Evolutionary conservation across 2,329 filamentous ascomycete species (phyloP), one percentile per base, ranked within the genome.

Genomic region (Sporothrix humicola): DNA sequence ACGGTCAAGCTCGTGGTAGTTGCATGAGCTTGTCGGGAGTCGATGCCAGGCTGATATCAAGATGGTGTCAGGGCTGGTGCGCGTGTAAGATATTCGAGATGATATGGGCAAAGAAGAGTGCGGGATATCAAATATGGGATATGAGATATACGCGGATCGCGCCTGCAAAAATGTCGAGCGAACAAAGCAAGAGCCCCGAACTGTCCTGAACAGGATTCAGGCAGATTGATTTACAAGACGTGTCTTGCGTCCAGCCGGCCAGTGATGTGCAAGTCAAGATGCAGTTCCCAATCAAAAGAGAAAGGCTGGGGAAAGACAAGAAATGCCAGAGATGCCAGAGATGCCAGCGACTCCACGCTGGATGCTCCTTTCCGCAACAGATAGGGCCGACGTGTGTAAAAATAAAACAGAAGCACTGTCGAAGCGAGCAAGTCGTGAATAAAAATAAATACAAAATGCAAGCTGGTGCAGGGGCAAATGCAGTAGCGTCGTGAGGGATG

Each of bases 401-500:
- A 68, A 68, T 68, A 68, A 68, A 52, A 46, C 17, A 50, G 46
- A 37, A 37, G 31, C 31, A n/a, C 20, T 8, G 6, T 9, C 10
- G 65, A 52, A 52, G 15, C 65, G 65, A 68, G 8, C 46, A 68
- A 52, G 46, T 50, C 13, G 23, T 52, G 23, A 31, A 52, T n/a
- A 52, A 52, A 68, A 50, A 68, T 37, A 52, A 52, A 52, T 5
- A 23, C 26, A 46, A 17, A 44, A n/a, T 69, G 50, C 52, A 42
- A 54, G 48, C 52, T 37, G 31, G 31, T 52, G 50, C 52, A 70
- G 31, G 48, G 31, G 68, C 26, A 58, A 50, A 46, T 70, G 52
- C 50, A 70, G 65, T 68, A 68, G 65, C 65, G 65, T 68, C 44
- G 65, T 52, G 65, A 3, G 46, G n/a, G 42, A 48, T 42, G 61